Base-by-base conservation (phyloP, 192 early-diverging fungal genomes). In the Mortierella hygrophila region DNA sequence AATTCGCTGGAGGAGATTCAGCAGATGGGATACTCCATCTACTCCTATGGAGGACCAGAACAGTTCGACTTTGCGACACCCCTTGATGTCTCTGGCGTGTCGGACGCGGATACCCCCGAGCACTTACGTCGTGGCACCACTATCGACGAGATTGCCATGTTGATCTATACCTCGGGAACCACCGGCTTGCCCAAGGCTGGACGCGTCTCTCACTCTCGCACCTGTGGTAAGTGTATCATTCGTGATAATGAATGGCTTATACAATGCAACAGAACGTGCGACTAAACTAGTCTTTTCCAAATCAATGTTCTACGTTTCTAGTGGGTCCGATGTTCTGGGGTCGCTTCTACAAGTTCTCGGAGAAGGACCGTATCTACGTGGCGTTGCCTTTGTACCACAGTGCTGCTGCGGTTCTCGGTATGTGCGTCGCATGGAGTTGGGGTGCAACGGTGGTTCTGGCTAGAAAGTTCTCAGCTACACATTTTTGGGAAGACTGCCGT, bases 301-400 rank as follows among this genome's bases (percentile, higher is more conserved):
- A n/a, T 38, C 9, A 75, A 35, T 41, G 21, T 0, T 46, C 44
- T 46, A 29, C 13, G 26, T 35, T 9, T 20, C 13, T 63, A 85
- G 83, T 46, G 16, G 83, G 78, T 20, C 70, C 78, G 6, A 23
- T 55, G 13, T 76, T 80, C 29, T 85, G 78, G 78, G 3, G 20
- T 18, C 74, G 60, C 23, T 80, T 77, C 60, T 79, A 77, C 42
- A 75, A 75, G 16, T 65, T 91, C 40, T 76, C 63, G 11, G 69
- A 77, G 5, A 77, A 83, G 20, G 92, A 94, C 72, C 81, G 94
- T 37, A 80, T 93, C 9, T 95, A 95, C 77, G 78, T 88, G n/a
- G 84, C 87, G 16, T 78, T 94, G 76, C 94, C 94, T 40, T 82
- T 95, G 68, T 94, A 94, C 75, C 94, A 95, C 81, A 91, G 90